Evolutionary conservation across 495 filamentous ascomycete genomes (phyloP).

Genomic region (Penicillium cinerascens): DNA sequence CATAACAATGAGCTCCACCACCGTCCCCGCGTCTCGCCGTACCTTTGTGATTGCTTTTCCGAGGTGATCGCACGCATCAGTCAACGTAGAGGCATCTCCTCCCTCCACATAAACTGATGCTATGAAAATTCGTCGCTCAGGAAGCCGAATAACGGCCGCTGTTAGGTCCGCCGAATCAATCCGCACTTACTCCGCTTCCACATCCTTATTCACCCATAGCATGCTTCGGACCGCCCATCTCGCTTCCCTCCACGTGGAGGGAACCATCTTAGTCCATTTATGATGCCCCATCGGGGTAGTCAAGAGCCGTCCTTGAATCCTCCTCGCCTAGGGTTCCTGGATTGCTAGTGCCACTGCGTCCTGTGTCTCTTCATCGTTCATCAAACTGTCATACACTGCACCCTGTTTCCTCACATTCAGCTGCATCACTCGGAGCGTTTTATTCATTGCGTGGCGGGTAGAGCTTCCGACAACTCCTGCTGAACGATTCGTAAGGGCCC

Average conservation of each 20-base stretch:
- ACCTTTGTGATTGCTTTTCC: slow-evolving; percentile 12
- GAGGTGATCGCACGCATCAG: slow-evolving; percentile 9
- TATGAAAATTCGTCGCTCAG: slow-evolving; percentile 22
- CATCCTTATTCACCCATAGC: slow-evolving; percentile 29
- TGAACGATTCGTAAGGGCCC: too few species aligned
- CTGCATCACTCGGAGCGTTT: too few species aligned
- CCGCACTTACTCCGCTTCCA: too few species aligned
- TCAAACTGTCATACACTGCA: slow-evolving; percentile 22
- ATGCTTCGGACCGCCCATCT: slow-evolving; percentile 29
- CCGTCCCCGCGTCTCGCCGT: slow-evolving; percentile 9
- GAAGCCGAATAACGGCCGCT: slow-evolving; percentile 24
- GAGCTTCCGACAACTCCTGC: too few species aligned
- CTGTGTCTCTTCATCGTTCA: slow-evolving; percentile 24
- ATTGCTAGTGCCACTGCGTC: slow-evolving; percentile 21
- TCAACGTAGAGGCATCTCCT: slow-evolving; percentile 7
- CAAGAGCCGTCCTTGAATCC: too few species aligned
- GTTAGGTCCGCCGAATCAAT: slow-evolving; percentile 28
- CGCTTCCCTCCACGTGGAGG: too few species aligned
- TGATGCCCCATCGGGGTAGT: too few species aligned
- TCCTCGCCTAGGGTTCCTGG: slow-evolving; percentile 24
- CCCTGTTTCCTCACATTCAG: slow-evolving; percentile 29
- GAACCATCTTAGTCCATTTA: too few species aligned
- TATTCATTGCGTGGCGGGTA: too few species aligned
- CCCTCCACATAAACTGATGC: slow-evolving; percentile 27
- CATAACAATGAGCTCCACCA: slow-evolving; percentile 19